phyloP scores from a whole-genome alignment of 169 alveolate genomes.

The Plasmodium coatneyi region DNA sequence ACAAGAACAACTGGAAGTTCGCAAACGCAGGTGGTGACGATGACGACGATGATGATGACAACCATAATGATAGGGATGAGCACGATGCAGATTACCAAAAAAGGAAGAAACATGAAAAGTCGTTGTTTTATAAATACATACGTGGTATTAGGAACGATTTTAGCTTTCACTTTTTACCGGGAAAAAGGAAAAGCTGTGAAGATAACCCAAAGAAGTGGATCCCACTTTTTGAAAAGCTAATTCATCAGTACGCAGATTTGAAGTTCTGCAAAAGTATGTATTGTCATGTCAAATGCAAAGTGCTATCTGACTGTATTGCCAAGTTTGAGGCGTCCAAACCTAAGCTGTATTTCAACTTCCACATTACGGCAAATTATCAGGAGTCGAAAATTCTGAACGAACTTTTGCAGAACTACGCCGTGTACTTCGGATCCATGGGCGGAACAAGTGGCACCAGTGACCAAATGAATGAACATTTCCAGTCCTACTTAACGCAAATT shows the following conservation, averaged over 20 bases:
- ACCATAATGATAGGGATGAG: too few species aligned
- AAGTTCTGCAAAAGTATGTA: constrained; percentile 21
- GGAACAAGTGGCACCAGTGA: not conserved
- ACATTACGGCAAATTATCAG: constrained; percentile 48
- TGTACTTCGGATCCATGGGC: constrained; percentile 4
- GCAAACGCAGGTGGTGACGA: not conserved
- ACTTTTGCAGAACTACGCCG: constrained; percentile 29
- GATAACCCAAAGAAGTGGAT: constrained; percentile 12
- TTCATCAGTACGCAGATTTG: constrained; percentile 61
- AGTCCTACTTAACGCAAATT: constrained; percentile 19
- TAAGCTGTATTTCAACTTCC: constrained; percentile 46
- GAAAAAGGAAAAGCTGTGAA: not conserved
- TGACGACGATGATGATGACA: not conserved
- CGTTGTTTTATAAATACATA: constrained; percentile 42
- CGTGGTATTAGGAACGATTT: constrained; percentile 32
- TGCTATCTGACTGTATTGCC: not conserved
- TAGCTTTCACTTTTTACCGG: constrained; percentile 14
- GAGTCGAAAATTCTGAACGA: constrained; percentile 58
- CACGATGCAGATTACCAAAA: constrained; percentile 49
- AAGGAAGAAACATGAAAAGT: constrained; percentile 27
- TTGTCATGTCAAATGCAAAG: constrained; percentile 17
- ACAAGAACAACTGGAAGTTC: not conserved
- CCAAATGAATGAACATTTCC: constrained; percentile 5
- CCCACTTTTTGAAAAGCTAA: constrained; percentile 24
- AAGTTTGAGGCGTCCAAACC: constrained; percentile 19